Base-by-base conservation (phyloP, 2,329 filamentous ascomycete species). In the Bipolaris cookei region DNA sequence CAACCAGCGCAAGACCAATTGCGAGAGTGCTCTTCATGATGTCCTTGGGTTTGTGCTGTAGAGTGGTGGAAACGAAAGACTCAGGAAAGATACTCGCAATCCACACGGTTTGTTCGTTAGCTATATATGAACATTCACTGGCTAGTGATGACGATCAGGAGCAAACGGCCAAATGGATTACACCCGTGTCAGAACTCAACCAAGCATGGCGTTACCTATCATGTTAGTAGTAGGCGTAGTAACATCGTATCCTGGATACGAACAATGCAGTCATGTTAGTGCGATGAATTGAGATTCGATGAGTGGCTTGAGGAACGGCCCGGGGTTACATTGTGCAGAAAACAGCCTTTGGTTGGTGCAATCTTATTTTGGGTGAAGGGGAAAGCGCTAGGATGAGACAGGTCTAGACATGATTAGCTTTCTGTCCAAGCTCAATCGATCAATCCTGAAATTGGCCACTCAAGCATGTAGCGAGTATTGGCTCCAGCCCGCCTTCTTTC, bases 1-100 rank as follows among this genome's bases (percentile, higher is more conserved):
- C 58, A 38, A 60, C 34, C 4, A 60, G 50, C 28, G 42, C 28
- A 14, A 45, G 42, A 34, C 42, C 16, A 7, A 45, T 45, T 13
- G 28, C 42, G 16, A 45, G 4, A 20, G 21, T 30, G 16, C 42
- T 32, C 28, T 45, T 45, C 42, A 32, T 45, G 2, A 30, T 45
- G 28, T 5, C 3, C 21, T 16, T 5, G 2, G 14, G 23, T 44
- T n/a, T 44, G 23, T 44, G 3, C n/a, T 18, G 21, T 6, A 18
- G n/a, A 30, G 7, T 13, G 28, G 4, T 13, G 42, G 13, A 32
- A 45, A 20, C n/a, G n/a, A 20, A 11, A 13, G 28, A 20, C 7
- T 45, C 2, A 1, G 11, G 28, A 18, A 18, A 21, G 42, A 32
- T 18, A 4, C 14, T 13, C 3, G 10, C 3, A 5, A 5, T 4